Base-by-base conservation (phyloP, 345 rosid species). In the Anastatica hierochuntica region DNA sequence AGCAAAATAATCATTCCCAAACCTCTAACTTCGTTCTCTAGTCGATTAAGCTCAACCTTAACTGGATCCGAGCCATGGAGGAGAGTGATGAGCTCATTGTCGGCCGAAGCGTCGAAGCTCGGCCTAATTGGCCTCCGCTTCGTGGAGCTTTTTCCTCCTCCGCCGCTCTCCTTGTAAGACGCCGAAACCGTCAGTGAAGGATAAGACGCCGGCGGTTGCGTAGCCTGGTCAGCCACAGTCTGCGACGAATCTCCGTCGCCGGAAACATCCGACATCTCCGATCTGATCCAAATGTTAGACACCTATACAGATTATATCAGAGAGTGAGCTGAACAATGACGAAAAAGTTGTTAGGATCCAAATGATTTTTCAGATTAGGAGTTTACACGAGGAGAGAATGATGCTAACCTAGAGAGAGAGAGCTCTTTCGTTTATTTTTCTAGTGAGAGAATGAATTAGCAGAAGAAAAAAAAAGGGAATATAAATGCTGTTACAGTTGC, bases 11-110 rank as follows among this genome's bases (percentile, higher is more conserved):
- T 80, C 69, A 78, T 78, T 9, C 24, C 6, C 77, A 17, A 48
- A 92, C 98, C 96, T 88, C 86, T 81, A 69, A 92, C 94, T 75
- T 92, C 98, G 53, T 88, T 92, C 81, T 92, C 96, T 45, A 88
- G 84, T 52, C 98, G 95, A 74, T 92, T 92, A 60, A 92, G 95
- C 83, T 92, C 98, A 44, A 92, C 70, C 73, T 92, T 92, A 52
- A 92, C 96, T 71, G 95, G 98, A 92, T 92, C 96, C 79, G 98
- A 92, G 47, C 98, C 96, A 67, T 85, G 98, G 50, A 92, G 77
- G 58, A 79, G 53, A 15, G 90, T 83, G 6, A 88, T 85, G 72
- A 92, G 77, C 76, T 92, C 96, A 51, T 83, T 92, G 43, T 92
- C 98, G 29, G 52, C 56, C 20, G 69, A 23, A 1, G 96, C 96